phyloP scores from a whole-genome alignment of 768 basidiomycete genomes.

The Obba rivulosa region DNA sequence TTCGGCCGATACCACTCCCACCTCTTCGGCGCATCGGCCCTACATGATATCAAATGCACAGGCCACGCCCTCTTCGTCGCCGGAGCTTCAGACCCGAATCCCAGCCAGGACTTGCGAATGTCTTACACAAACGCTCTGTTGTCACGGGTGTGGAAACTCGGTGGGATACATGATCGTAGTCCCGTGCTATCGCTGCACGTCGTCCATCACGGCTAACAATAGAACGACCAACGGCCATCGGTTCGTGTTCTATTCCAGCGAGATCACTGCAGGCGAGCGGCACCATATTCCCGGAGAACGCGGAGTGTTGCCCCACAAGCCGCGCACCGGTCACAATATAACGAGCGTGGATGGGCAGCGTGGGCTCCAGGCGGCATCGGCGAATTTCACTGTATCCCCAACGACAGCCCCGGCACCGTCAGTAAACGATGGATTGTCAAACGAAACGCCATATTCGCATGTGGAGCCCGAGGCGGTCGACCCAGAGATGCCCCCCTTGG shows the following conservation, averaged over 20 bases:
- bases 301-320: conserved; percentile 40
- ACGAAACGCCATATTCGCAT: too few species aligned
- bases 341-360: too few species aligned
- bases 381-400: too few species aligned
- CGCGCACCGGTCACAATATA: too few species aligned
- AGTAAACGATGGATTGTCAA: too few species aligned
- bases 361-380: too few species aligned
- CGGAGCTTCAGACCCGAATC: conserved; percentile 3
- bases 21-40: neutral
- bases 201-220: conserved; percentile 59
- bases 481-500: neutral
- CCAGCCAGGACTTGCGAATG: conserved; percentile 68
- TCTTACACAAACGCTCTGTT: conserved; percentile 75
- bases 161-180: conserved; percentile 81
- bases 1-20: conserved; percentile 32
- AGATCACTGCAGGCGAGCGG: conserved; percentile 59
- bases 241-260: conserved; percentile 79
- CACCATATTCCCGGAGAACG: conserved; percentile 59
- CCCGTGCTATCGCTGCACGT: conserved; percentile 74
- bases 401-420: too few species aligned
- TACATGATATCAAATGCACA: neutral
- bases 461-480: neutral
- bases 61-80: neutral
- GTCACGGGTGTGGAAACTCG: conserved; percentile 68
- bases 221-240: conserved; percentile 80